Conservation (phyloP, 1,284 basidiomycete genomes). For the Anthracocystis panici-leucophaei region DNA sequence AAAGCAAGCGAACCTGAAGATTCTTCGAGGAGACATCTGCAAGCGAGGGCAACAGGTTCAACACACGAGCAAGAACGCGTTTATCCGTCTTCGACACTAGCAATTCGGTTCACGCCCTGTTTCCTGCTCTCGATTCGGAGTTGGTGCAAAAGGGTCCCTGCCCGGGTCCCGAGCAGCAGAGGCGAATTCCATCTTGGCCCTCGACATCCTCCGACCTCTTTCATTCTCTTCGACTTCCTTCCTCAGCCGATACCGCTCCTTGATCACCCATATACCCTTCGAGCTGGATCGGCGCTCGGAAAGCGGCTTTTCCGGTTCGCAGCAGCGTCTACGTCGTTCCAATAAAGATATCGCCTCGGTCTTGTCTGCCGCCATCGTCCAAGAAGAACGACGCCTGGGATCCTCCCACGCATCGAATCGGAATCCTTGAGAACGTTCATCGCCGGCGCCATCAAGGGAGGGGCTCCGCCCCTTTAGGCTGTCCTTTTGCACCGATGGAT, state of each 20-base stretch:
- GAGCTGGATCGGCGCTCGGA: too few relatives aligned
- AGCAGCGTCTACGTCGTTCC: neutral
- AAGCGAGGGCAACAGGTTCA: neutral
- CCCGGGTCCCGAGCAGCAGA: neutral
- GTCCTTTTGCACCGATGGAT: constrained; percentile 18
- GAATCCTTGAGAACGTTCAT: neutral
- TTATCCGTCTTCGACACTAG: neutral
- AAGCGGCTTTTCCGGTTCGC: neutral
- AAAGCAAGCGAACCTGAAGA: neutral
- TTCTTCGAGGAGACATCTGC: neutral
- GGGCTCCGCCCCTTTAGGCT: neutral
- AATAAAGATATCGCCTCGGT: neutral
- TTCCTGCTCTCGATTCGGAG: neutral
- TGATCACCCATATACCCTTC: neutral
- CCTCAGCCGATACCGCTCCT: neutral
- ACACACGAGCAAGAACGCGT: neutral
- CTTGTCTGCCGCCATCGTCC: neutral
- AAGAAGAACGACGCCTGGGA: neutral
- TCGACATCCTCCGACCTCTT: neutral
- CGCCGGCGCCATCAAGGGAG: neutral
- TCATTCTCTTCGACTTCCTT: neutral
- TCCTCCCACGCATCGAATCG: neutral
- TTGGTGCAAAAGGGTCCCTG: constrained; percentile 1
- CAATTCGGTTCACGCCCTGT: neutral
- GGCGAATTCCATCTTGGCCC: neutral